Percentiles rank a stretch among this genome's conserved stretches.
These are phyloP conservation scores for Suhomyces maxii DNA, from an alignment of 1,139 yeast genomes.

Conservation along the genomic window DNA sequence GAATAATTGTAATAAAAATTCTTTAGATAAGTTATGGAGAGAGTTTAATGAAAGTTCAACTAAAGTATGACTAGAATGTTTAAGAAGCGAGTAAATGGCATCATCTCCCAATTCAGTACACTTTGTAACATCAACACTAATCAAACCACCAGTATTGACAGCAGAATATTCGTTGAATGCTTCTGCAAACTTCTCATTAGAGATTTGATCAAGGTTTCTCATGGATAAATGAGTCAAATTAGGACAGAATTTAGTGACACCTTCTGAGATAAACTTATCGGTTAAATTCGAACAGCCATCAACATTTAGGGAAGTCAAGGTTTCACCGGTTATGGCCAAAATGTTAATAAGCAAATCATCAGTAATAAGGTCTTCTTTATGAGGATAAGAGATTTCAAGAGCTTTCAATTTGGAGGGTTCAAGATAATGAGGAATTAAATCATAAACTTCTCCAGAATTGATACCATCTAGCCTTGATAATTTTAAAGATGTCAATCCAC, in stretches of 20 bases:
- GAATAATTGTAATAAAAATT: constrained; percentile 46
- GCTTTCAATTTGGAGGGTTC: constrained; percentile 44
- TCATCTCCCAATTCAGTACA: constrained; percentile 65
- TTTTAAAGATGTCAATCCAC: constrained; percentile 45
- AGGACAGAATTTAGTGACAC: constrained; percentile 59
- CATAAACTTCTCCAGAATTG: constrained; percentile 55
- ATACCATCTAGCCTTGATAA: constrained; percentile 75
- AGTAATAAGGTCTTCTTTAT: constrained; percentile 62
- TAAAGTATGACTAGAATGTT: constrained; percentile 66
- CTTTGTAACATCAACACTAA: constrained; percentile 61
- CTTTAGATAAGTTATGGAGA: constrained; percentile 53
- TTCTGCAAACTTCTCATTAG: constrained; percentile 61
- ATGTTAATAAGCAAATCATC: constrained; percentile 71
- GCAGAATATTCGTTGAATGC: constrained; percentile 51
- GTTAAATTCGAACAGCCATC: constrained; percentile 77
- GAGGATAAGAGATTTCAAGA: constrained; percentile 71
- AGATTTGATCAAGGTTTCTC: constrained; percentile 55
- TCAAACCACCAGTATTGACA: constrained; percentile 58
- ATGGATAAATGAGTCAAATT: constrained; percentile 55
- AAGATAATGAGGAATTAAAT: constrained; percentile 64
- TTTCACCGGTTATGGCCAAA: constrained; percentile 61
- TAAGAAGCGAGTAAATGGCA: constrained; percentile 58
- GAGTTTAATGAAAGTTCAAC: constrained; percentile 75
- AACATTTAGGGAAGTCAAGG: constrained; percentile 55
- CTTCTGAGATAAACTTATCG: constrained; percentile 59